Conservation (phyloP, 2,329 filamentous ascomycete genomes). For the Neurospora crassa region DNA sequence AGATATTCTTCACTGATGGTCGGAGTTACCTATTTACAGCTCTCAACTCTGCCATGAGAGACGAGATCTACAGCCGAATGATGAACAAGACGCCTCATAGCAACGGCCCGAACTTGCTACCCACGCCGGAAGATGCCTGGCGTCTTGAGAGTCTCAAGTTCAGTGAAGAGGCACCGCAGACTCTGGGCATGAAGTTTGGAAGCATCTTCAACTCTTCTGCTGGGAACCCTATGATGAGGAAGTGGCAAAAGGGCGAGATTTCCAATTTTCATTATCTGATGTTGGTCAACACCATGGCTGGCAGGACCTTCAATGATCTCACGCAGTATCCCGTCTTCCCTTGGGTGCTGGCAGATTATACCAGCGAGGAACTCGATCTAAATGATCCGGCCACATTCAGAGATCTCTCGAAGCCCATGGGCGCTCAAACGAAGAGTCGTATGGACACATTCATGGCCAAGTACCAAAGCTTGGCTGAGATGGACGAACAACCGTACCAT, state of each 20-base stretch:
- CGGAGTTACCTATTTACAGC: constrained; percentile 89
- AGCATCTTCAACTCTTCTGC: constrained; percentile 81
- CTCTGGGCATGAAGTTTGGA: constrained; percentile 78
- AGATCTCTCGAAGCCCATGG: constrained; percentile 93
- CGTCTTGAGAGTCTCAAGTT: constrained; percentile 75
- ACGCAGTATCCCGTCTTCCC: constrained; percentile 98
- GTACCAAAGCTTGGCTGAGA: constrained; percentile 81
- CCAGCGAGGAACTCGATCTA: constrained; percentile 83
- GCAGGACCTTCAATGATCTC: constrained; percentile 92
- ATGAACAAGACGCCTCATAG: constrained; percentile 73
- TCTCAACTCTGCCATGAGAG: constrained; percentile 61
- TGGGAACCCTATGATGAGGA: constrained; percentile 75
- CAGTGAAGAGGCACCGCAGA: constrained; percentile 47
- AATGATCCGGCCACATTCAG: constrained; percentile 77
- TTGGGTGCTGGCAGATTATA: constrained; percentile 94
- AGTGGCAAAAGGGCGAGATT: constrained; percentile 89
- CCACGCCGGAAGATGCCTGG: constrained; percentile 83
- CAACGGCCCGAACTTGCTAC: constrained; percentile 55
- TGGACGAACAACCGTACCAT: constrained; percentile 88
- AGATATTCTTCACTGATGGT: constrained; percentile 94
- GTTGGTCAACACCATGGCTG: constrained; percentile 96
- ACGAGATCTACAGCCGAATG: constrained; percentile 73
- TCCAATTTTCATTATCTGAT: constrained; percentile 99
- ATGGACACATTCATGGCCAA: constrained; percentile 74
- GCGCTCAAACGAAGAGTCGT: constrained; percentile 69